Evolutionary conservation across 768 basidiomycete species (phyloP).

Genomic region (Pleurotus pulmonarius): DNA sequence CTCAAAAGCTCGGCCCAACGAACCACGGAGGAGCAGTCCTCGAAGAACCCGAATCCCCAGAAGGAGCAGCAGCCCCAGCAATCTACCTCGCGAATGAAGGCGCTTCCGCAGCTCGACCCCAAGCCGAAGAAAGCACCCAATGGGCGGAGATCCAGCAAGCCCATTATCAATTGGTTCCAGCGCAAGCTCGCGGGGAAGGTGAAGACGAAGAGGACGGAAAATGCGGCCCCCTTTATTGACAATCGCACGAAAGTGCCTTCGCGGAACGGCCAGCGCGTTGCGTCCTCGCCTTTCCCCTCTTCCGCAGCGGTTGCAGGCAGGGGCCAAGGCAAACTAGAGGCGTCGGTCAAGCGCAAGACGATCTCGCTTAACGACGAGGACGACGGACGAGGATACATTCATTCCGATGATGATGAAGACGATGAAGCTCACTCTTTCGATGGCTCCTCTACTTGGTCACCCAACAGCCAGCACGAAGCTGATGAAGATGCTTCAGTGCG

Average conservation of each 20-base stretch:
- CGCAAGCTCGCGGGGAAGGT: conserved; percentile 76
- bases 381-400: conserved; percentile 31
- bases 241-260: conserved; percentile 26
- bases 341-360: conserved; percentile 43
- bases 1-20: background rate
- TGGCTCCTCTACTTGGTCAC: conserved; percentile 78
- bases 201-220: conserved; percentile 42
- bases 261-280: conserved; percentile 35
- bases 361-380: conserved; percentile 65
- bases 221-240: conserved; percentile 23
- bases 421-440: conserved; percentile 48
- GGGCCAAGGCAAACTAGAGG: conserved; percentile 30
- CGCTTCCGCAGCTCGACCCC: conserved; percentile 14
- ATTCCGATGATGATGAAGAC: conserved; percentile 39
- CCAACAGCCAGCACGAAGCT: conserved; percentile 67
- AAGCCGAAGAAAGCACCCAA: conserved; percentile 51
- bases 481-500: conserved; percentile 94
- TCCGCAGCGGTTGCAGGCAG: conserved; percentile 20
- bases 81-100: conserved; percentile 19
- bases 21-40: background rate
- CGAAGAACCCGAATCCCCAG: background rate
- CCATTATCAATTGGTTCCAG: conserved; percentile 88
- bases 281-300: conserved; percentile 40
- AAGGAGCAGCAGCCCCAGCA: conserved; percentile 14
- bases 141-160: conserved; percentile 67